Evolutionary conservation across 148 eudicot genomes (phyloP).

Genomic region (Rhododendron vialii): DNA sequence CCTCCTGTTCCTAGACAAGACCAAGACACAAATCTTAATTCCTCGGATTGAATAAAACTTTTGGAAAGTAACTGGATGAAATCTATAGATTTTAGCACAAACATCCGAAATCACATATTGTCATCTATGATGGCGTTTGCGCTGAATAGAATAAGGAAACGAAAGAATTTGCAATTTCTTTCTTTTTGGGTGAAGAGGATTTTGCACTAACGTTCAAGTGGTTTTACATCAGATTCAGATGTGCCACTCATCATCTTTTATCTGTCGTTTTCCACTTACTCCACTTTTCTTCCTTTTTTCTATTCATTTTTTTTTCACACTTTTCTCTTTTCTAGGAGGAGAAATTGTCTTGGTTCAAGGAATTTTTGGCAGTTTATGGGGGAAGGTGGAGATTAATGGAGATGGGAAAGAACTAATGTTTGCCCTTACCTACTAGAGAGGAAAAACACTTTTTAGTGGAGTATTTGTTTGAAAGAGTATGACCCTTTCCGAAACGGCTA

Average conservation of each 20-base stretch:
- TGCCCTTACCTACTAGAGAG: neutral
- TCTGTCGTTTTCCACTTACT: neutral
- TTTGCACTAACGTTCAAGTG: neutral
- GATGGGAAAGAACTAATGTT: neutral
- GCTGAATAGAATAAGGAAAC: neutral
- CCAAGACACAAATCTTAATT: too few relatives aligned
- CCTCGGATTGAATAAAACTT: too few relatives aligned
- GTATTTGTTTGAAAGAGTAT: neutral
- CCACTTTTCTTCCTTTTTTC: neutral
- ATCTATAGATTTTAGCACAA: neutral
- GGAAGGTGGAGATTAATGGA: neutral
- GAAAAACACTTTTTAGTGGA: neutral
- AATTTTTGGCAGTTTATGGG: neutral
- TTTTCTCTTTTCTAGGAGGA: neutral
- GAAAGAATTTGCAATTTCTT: neutral
- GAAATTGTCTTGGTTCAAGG: conserved; percentile 1
- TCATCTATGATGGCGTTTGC: neutral
- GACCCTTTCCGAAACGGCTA: neutral
- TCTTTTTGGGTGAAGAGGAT: neutral
- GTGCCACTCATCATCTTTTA: neutral
- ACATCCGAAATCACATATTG: neutral
- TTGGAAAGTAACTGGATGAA: too few relatives aligned
- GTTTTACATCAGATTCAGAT: neutral
- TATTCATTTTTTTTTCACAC: neutral
- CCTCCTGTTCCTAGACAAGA: too few relatives aligned